Evolutionary conservation across 176 grass and related monocot species (phyloP), one percentile per base, ranked within the genome.

Genomic region (Avena insularis): DNA sequence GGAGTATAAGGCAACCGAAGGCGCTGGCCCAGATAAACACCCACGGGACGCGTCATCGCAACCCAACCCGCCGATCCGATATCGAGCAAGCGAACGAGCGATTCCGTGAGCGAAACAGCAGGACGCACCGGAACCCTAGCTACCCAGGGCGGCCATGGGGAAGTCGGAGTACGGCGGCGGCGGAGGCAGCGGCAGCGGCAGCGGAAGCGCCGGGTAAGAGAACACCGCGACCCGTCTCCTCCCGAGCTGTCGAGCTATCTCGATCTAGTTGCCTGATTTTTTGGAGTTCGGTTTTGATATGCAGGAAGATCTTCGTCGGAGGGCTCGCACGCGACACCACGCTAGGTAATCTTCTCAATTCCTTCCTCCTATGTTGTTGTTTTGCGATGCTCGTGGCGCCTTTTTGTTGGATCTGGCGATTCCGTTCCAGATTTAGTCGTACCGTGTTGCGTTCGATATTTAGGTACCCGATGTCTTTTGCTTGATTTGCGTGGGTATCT

Each of bases 251-350:
- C 74, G 8, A 2, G 40, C 27, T 35, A 81, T 90, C 23, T 63
- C 8, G 55, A 40, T 80, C 48, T 62, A 63, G 56, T 25, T 14
- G 23, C 75, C 83, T 82, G 76, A 83, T 79, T 65, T 8, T 16
- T 17, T 31, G 19, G 33, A 12, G 12, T 21, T 55, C 36, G 33
- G 46, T 64, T 63, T 86, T 23, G 70, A 17, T 60, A 60, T 20
- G 66, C 91, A 98, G 97, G 75, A 98, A 98, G 80, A 98, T 96
- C 60, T 98, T 98, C 83, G 84, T 98, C 72, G 97, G 97, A 6
- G 97, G 97, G 19, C 92, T 98, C 17, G 84, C 93, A 29, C 91
- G 90, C 70, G 90, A 94, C 69, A 92, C 92, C 40, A 93, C 81
- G 12, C 84, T 88, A 29, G 86, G 97, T 98, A 87, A 8, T 27